Evolutionary conservation across 169 alveolate species (phyloP), one percentile per base, ranked within the genome.

Genomic region (Perkinsus marinus): DNA sequence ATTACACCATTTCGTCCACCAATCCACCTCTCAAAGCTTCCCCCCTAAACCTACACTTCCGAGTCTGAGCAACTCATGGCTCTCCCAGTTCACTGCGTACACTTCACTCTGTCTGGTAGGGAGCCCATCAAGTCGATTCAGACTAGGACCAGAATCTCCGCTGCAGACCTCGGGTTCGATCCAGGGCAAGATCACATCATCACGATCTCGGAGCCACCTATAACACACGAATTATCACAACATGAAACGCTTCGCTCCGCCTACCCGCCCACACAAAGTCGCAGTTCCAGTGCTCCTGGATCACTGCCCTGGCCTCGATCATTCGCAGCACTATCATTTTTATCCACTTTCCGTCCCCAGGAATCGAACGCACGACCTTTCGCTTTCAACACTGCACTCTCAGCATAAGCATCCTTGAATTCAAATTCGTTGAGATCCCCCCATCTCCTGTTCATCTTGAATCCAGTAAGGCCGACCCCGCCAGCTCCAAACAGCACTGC

Each of bases 401-500:
- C 79, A 57, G 79, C 79, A 16, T 57, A 57, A 30, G 79, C 79
- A 30, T 57, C 79, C 34, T 91, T 90, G 92, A 95, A 95, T 92
- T 94, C 96, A 39, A 94, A 91, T 36, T 94, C 93, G 89, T 57
- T 91, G 90, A 93, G 93, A 41, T 93, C 90, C 36, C 94, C 94
- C 68, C 92, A 89, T 79, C 94, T 94, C 94, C 94, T 94, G 91
- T 93, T 92, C 91, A 93, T 68, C 93, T 92, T 93, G 92, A 94
- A 95, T n/a, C 95, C 96, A 68, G 94, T 92, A 43, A 95, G 93
- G 13, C 96, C 96, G 47, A 95, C 92, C 16, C 94, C 96, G 39
- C 96, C 95, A 16, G 94, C 95, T 37, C 97, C 97, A 89, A 95
- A 95, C 39, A 94, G 89, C 0, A 95, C 94, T 39, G 94, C 95